Evolutionary conservation across 2,329 filamentous ascomycete species (phyloP).

Genomic region (Grosmannia serpens): DNA sequence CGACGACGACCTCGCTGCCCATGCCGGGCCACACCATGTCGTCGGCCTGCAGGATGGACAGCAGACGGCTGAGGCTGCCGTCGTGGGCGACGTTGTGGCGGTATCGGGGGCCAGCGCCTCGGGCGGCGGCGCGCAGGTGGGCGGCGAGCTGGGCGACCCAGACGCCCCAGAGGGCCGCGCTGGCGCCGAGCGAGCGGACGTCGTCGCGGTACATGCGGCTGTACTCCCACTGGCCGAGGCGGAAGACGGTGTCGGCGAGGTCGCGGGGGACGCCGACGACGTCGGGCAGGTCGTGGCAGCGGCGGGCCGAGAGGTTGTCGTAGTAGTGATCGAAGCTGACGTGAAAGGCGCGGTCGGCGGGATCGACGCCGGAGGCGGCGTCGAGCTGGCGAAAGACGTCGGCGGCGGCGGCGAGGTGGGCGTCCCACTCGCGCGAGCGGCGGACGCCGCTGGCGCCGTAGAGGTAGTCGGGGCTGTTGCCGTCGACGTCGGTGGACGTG

Average conservation of each 20-base stretch:
- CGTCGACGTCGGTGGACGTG: not conserved
- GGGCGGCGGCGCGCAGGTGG: slow-evolving; percentile 38
- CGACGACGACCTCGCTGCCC: slow-evolving; percentile 69
- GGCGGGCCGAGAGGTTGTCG: slow-evolving; percentile 68
- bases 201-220: slow-evolving; percentile 64
- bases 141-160: slow-evolving; percentile 61
- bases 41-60: slow-evolving; percentile 61
- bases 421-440: slow-evolving; percentile 3
- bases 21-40: slow-evolving; percentile 78
- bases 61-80: slow-evolving; percentile 54
- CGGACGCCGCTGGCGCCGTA: not conserved
- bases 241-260: slow-evolving; percentile 58
- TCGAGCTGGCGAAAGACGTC: slow-evolving; percentile 51
- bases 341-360: slow-evolving; percentile 52
- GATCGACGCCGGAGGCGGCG: slow-evolving; percentile 51
- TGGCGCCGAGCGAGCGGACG: slow-evolving; percentile 48
- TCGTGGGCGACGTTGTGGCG: slow-evolving; percentile 75
- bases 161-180: slow-evolving; percentile 53
- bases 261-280: slow-evolving; percentile 40
- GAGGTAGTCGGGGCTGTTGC: not conserved
- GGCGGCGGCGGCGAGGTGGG: slow-evolving; percentile 21
- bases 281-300: slow-evolving; percentile 62
- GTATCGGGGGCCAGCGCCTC: slow-evolving; percentile 30
- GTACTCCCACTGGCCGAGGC: slow-evolving; percentile 73
- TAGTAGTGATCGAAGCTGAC: slow-evolving; percentile 70